Evolutionary conservation across 805 yeast genomes (phyloP), one percentile per base, ranked within the genome.

Genomic region (Metschnikowia gelsemii): DNA sequence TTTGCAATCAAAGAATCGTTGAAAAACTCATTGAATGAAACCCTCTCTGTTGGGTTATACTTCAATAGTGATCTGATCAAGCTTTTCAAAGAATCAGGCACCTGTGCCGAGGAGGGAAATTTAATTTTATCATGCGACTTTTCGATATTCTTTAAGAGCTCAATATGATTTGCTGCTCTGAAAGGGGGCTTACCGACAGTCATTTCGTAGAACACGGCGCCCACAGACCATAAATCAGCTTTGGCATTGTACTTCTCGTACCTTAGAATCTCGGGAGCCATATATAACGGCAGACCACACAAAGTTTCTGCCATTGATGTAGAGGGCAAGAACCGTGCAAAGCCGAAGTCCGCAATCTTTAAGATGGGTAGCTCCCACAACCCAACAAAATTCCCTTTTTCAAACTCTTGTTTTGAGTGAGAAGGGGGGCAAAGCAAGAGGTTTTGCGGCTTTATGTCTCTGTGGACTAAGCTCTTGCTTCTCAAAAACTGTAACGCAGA

Each of bases 181-280:
- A 90, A 93, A 0, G 99, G 99, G 1, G 99, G 96, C 62, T 78
- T 84, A n/a, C 98, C 98, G 22, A 87, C 89, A 9, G 87, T 77
- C 96, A 93, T 90, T 63, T 93, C 99, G 63, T 83, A 93, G 9
- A 90, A 68, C 1, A 93, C 98, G 1, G 98, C 95, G 3, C 99
- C 99, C 4, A 91, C 96, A 5, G 97, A 89, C 99, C 99, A 93
- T 49, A 93, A 66, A 60, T 93, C 99, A 0, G 97, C 98, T 61
- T 89, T 90, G 4, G 98, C 99, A 53, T 90, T 89, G 66, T 93
- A 93, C 64, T 89, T 93, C 61, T 93, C 97, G 58, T 87, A 90
- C 49, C 95, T 75, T 53, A 93, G 70, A 35, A 93, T 93, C 65
- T 93, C 99, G 0, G 99, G 99, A 0, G 99, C 99, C 99, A 93